Base-by-base conservation (phyloP, 192 early-diverging fungal species). In the Coemansia sp. region DNA sequence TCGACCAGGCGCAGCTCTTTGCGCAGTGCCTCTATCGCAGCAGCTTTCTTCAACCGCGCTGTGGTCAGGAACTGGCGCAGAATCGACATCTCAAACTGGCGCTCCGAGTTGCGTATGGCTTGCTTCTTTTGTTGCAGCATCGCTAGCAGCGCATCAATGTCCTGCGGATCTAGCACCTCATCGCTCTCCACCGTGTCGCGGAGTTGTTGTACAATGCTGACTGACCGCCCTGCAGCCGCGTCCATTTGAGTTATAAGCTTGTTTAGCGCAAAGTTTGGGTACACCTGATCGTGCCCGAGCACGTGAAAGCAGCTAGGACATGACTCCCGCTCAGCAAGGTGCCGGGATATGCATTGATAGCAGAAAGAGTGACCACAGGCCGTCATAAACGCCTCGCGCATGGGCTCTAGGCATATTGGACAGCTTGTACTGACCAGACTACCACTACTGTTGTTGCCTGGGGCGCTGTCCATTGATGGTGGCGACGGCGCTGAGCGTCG, bases 361-460 rank as follows among this genome's bases (percentile, higher is more conserved):
- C 91, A 95, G 75, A 90, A 95, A 5, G 90, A 91, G 72, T 95
- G 93, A 1, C 93, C 92, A 74, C 93, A 95, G 22, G 82, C 81
- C 2, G 91, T 85, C 67, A 92, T 85, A 69, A 89, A 92, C 0
- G 90, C 90, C 52, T 92, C 87, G 29, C 74, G 74, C 61, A 95
- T 88, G 14, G 83, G 73, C 37, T 87, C 81, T 23, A 88, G 69
- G 58, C 93, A 95, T 26, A 95, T 92, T 22, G 91, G 89, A 63
- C 93, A 83, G 17, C 31, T 52, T 25, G 59, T 22, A 25, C n/a
- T 48, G 8, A 52, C 58, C 19, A 55, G 38, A 4, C 43, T 56
- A 21, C 31, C 48, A 26, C 38, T 23, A 14, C 35, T 55, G 27
- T 26, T 48, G 37, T 23, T 21, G 17, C 26, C 11, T 4, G 61